Base-by-base conservation (phyloP, 2,329 filamentous ascomycete species). In the Pseudodiploospora longispora region DNA sequence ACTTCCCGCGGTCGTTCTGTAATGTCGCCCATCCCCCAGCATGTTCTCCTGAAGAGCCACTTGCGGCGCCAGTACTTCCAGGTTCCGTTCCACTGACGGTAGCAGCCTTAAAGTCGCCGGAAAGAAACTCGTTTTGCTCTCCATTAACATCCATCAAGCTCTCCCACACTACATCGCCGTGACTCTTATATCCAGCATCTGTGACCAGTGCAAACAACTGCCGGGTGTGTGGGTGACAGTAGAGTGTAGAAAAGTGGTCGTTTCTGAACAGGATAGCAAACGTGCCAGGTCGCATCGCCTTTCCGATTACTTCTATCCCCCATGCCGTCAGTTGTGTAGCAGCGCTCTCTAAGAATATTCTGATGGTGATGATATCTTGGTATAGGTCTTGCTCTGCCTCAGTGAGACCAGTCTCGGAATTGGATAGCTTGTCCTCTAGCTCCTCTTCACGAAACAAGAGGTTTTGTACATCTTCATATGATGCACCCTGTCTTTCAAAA, bases 91-190 rank as follows among this genome's bases (percentile, higher is more conserved):
- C 19, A 19, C 19, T 19, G 19, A 19, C 19, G 19, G 19, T 19
- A n/a, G 96, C 86, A 1, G 85, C 73, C 30, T 84, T 78, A 63
- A 97, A 97, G 57, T 97, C 90, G 2, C 93, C 93, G 0, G 89
- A 88, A 53, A 88, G 87, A 55, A 94, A 88, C 59, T 90, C 86
- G 3, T 87, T 82, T 10, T 78, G 78, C 55, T 86, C 83, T 6
- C 93, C 93, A 41, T 83, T 93, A 27, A 95, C 83, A 55, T 97
- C 91, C 1, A 85, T 83, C 2, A 98, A 72, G 7, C 85, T 93
- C 64, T 98, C 93, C 93, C 93, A 98, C 0, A 98, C 87, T 9
- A 98, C 82, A 60, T 97, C 91, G 10, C 89, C 84, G 54, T 96
- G 88, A 7, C 75, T 78, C 8, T 85, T 82, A 58, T 95, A 98